These are phyloP conservation scores for Chenopodium berlandieri DNA, from an alignment of 148 eudicot species.

Conservation along the genomic window DNA sequence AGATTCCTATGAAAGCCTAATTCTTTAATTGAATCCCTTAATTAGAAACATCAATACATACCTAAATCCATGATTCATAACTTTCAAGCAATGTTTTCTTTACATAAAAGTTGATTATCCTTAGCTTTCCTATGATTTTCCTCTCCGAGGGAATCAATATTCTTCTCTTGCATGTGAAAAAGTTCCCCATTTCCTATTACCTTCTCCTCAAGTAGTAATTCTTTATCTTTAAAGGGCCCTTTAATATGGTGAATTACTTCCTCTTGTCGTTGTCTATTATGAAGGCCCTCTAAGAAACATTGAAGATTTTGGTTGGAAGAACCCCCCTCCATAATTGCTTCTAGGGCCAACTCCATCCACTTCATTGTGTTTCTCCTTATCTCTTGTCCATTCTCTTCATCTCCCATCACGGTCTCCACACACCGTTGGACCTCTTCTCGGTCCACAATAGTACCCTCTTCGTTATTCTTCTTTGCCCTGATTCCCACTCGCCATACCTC, in stretches of 20 bases:
- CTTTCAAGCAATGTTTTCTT: neutral
- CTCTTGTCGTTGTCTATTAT: neutral
- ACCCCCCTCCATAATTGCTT: conserved; percentile 29
- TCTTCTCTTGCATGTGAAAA: neutral
- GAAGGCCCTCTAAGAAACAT: conserved; percentile 2
- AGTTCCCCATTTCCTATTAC: neutral
- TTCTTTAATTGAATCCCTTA: too few species aligned
- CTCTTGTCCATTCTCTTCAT: conserved; percentile 19
- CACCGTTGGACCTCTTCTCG: conserved; percentile 30
- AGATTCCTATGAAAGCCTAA: too few species aligned
- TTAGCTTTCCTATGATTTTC: neutral
- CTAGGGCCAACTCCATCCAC: conserved; percentile 29
- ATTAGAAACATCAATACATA: too few species aligned
- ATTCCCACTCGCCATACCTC: conserved; percentile 35
- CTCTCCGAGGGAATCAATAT: neutral
- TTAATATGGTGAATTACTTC: neutral
- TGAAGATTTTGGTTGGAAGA: conserved; percentile 24
- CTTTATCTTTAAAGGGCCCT: neutral
- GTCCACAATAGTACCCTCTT: conserved; percentile 17
- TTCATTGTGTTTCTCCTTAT: conserved; percentile 28
- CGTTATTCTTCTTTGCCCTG: conserved; percentile 2
- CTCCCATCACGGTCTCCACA: conserved; percentile 32
- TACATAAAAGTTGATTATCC: neutral
- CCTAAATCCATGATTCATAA: neutral
- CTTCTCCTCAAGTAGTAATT: neutral